Conservation (phyloP, 2,329 filamentous ascomycete genomes). For the Pyricularia sp. region DNA sequence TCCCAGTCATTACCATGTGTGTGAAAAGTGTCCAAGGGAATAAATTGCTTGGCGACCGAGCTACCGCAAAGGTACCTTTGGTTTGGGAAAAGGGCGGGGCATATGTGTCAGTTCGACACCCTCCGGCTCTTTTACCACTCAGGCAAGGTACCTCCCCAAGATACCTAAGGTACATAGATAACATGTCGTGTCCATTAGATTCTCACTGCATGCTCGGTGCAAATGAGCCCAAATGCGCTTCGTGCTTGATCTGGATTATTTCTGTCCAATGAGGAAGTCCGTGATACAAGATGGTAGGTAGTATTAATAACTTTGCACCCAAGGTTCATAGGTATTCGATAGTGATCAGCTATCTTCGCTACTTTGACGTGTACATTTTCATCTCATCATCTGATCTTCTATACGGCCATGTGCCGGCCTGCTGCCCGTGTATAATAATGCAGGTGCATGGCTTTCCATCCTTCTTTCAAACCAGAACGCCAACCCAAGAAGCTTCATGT, state of each 20-base stretch:
- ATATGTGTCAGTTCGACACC: background rate
- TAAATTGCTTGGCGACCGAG: background rate
- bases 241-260: background rate
- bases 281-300: background rate
- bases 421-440: background rate
- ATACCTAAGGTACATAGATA: too few species aligned
- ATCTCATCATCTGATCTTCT: conserved; percentile 2
- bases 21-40: background rate
- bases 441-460: background rate
- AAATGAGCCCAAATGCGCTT: background rate
- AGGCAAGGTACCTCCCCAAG: too few species aligned
- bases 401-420: background rate
- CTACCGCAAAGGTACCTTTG: background rate
- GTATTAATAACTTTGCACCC: background rate
- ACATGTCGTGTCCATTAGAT: background rate
- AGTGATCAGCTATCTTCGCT: background rate
- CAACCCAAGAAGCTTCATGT: background rate
- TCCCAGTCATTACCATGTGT: background rate
- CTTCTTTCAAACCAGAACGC: background rate
- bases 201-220: background rate
- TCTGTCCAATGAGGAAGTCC: background rate
- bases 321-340: background rate
- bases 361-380: background rate
- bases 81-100: background rate
- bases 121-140: background rate